Conservation (phyloP, 2,329 filamentous ascomycete genomes). For the Trichocomaceae sp. region DNA sequence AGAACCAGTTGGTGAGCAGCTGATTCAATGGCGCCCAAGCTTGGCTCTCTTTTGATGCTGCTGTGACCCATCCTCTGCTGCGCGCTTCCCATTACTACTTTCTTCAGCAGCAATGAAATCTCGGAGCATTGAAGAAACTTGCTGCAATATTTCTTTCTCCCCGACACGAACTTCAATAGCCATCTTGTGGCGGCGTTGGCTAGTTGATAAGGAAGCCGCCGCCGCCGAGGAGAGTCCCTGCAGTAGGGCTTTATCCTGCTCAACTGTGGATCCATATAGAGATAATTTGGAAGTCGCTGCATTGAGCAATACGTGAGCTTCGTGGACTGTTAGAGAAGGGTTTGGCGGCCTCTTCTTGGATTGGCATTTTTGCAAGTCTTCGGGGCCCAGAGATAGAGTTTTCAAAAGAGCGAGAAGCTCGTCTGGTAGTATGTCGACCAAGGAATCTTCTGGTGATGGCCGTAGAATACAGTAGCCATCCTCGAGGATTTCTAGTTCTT, state of each 20-base stretch:
- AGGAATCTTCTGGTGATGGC: slow-evolving; percentile 20
- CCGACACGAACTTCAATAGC: slow-evolving; percentile 62
- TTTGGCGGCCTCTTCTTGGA: slow-evolving; percentile 34
- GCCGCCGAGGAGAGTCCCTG: slow-evolving; percentile 27
- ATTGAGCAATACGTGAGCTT: slow-evolving; percentile 30
- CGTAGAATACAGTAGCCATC: slow-evolving; percentile 61
- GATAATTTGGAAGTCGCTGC: slow-evolving; percentile 28
- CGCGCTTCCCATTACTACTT: slow-evolving; percentile 14
- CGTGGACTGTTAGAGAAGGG: slow-evolving; percentile 21
- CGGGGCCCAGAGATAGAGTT: slow-evolving; percentile 26
- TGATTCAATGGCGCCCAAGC: neutral
- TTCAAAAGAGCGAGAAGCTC: slow-evolving; percentile 36
- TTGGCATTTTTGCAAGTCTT: slow-evolving; percentile 28
- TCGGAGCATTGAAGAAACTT: slow-evolving; percentile 42
- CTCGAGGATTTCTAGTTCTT: slow-evolving; percentile 59
- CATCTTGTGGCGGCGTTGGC: slow-evolving; percentile 44
- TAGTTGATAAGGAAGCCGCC: slow-evolving; percentile 31
- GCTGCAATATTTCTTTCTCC: slow-evolving; percentile 61
- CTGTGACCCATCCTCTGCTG: slow-evolving; percentile 25
- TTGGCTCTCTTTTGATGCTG: slow-evolving; percentile 25
- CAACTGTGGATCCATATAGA: slow-evolving; percentile 50
- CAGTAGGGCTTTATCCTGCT: slow-evolving; percentile 44
- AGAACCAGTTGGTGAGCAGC: slow-evolving; percentile 15
- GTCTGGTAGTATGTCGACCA: slow-evolving; percentile 32
- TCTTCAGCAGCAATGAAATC: slow-evolving; percentile 17